Evolutionary conservation across 352 stramenopile species (phyloP), one percentile per base, ranked within the genome.

Genomic region (Phytopythium montanum): DNA sequence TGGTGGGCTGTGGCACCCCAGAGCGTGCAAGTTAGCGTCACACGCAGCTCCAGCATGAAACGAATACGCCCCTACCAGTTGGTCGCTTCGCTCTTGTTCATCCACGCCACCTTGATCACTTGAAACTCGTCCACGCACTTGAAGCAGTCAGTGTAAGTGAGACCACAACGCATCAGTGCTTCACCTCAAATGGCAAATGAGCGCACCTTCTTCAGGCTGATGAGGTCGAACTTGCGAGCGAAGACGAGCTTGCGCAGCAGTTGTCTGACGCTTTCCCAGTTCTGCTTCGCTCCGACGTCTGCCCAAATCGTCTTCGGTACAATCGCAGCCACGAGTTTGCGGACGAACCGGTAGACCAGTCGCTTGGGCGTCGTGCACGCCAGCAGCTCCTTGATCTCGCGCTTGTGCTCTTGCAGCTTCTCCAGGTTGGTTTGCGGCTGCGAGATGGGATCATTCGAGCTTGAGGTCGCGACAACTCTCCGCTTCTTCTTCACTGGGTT

Each of bases 241-340:
- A 69, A 69, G 19, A 91, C 59, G 16, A 91, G 50, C 33, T 72
- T 74, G 13, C 61, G 65, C 19, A 88, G 54, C 50, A 88, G 53
- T 33, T 42, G 25, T 51, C 85, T 87, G 31, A 89, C 63, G 41
- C 58, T 67, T n/a, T 66, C 62, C 79, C 79, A 91, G 51, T 91
- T 90, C 19, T 73, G 70, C 36, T 65, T 62, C 2, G 55, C 68
- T 0, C 59, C 29, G 10, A 25, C 49, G 19, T 23, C 56, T 13
- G 75, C 81, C 80, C 81, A 90, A 2, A 91, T 3, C 23, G 72
- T 64, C 56, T 88, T 90, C 10, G 83, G 83, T 29, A 93, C 52
- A 34, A 91, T 65, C 8, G 23, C 19, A 41, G 70, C 62, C 18
- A 88, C 16, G n/a, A 90, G 42, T 25, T 85, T 85, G 13, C 80